A percentile compares a stretch with the other conserved stretches of the same genome.
Evolutionary conservation across 495 filamentous ascomycete genomes (phyloP).

Genomic region (Paragyromitra xinjiangensis): DNA sequence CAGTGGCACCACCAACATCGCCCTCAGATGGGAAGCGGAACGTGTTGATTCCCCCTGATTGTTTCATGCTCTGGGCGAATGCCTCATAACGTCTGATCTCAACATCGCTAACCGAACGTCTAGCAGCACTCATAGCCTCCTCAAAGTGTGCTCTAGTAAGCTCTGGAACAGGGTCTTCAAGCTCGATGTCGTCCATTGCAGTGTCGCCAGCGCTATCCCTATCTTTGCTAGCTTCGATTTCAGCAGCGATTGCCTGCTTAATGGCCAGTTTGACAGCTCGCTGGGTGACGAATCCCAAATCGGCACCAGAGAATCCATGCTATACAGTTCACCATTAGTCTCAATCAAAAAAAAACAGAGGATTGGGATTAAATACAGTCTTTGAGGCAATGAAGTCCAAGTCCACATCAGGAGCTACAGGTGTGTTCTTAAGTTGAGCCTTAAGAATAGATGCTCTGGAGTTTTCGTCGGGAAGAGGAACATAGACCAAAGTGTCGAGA

Average conservation of each 20-base stretch:
- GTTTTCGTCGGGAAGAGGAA: slow-evolving; percentile 89
- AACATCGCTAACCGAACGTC: slow-evolving; percentile 92
- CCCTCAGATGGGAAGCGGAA: slow-evolving; percentile 92
- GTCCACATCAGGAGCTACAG: slow-evolving; percentile 86
- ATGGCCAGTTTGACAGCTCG: slow-evolving; percentile 99
- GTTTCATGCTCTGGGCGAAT: slow-evolving; percentile 99
- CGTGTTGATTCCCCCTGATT: slow-evolving; percentile 89
- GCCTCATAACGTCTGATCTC: slow-evolving; percentile 98
- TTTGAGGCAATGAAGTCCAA: slow-evolving; percentile 91
- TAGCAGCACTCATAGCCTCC: slow-evolving; percentile 94
- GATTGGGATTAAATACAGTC: slow-evolving; percentile 62
- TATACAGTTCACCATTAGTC: slow-evolving; percentile 27
- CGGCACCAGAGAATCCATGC: slow-evolving; percentile 98
- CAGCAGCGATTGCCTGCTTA: slow-evolving; percentile 89
- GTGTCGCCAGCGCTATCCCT: slow-evolving; percentile 87
- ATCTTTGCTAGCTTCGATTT: slow-evolving; percentile 87
- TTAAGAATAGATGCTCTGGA: slow-evolving; percentile 88
- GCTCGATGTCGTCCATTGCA: slow-evolving; percentile 80
- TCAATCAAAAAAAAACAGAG: slow-evolving; percentile 7
- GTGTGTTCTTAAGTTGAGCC: slow-evolving; percentile 98
- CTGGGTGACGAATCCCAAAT: slow-evolving; percentile 98
- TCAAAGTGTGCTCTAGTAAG: slow-evolving; percentile 95
- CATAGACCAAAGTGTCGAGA: slow-evolving; percentile 98
- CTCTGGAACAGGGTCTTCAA: slow-evolving; percentile 94
- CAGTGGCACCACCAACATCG: slow-evolving; percentile 66